phyloP scores from a whole-genome alignment of 1,284 basidiomycete genomes.

The Kwoniella shivajii region DNA sequence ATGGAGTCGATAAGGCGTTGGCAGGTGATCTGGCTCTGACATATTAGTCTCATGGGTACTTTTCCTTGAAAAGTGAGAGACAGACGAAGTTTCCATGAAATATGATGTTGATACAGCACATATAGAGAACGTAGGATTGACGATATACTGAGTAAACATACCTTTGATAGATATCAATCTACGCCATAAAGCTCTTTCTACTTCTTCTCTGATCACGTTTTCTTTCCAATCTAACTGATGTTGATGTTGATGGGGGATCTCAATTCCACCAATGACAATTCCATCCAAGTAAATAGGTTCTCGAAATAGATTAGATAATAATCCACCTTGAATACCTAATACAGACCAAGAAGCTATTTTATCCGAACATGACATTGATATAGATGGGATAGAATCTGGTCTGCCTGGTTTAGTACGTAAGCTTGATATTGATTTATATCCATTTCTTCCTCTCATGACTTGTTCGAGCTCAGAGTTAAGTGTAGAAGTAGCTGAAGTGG shows the following conservation, averaged over 20 bases:
- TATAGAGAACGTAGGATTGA: not conserved
- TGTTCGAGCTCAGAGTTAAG: not conserved
- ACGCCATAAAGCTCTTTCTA: constrained; percentile 59
- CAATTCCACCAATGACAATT: constrained; percentile 73
- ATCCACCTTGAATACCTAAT: constrained; percentile 79
- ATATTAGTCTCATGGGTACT: too few species aligned
- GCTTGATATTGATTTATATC: constrained; percentile 71
- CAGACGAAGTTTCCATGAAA: too few species aligned
- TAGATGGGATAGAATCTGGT: constrained; percentile 75
- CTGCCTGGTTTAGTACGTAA: constrained; percentile 86
- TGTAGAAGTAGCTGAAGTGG: not conserved
- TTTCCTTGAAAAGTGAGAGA: too few species aligned
- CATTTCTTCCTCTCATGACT: constrained; percentile 72
- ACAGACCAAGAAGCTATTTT: constrained; percentile 83
- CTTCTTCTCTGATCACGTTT: constrained; percentile 65
- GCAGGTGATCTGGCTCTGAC: constrained; percentile 50
- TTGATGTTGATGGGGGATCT: constrained; percentile 30
- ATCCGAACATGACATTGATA: constrained; percentile 85
- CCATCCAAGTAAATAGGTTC: constrained; percentile 65
- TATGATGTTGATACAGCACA: too few species aligned
- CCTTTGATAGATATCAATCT: constrained; percentile 25
- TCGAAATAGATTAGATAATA: constrained; percentile 62
- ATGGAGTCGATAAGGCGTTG: constrained; percentile 58
- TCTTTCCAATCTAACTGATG: constrained; percentile 53
- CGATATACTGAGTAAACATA: constrained; percentile 4